Evolutionary conservation across 768 basidiomycete species (phyloP), one percentile per base, ranked within the genome.

Genomic region (Roridomyces roridus): DNA sequence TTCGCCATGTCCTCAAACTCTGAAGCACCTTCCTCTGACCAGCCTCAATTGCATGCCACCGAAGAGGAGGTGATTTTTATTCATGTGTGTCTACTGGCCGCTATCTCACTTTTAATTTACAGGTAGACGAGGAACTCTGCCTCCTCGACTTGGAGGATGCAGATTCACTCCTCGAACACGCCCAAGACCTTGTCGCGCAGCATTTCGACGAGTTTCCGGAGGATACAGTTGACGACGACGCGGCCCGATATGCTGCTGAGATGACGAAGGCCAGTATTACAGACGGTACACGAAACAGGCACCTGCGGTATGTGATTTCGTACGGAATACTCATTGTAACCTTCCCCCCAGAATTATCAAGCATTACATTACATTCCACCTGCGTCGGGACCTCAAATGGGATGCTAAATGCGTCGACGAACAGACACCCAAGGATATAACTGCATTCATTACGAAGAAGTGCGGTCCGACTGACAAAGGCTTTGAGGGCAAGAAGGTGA

Each of bases 61-160:
- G n/a, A n/a, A n/a, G n/a, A n/a, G n/a, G n/a, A n/a, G n/a, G n/a
- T n/a, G n/a, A n/a, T n/a, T n/a, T n/a, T n/a, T n/a, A n/a, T n/a
- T n/a, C n/a, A n/a, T n/a, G n/a, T n/a, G n/a, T n/a, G n/a, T n/a
- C n/a, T n/a, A n/a, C n/a, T n/a, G n/a, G n/a, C n/a, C n/a, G n/a
- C n/a, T n/a, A n/a, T n/a, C n/a, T n/a, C n/a, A n/a, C n/a, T n/a
- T n/a, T 20, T n/a, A n/a, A n/a, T 21, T 45, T 7, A 21, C 6
- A 48, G 46, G 37, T 48, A 17, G 46, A 48, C 5, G 35, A 48
- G 5, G 46, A 48, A 25, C 20, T 48, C 14, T 48, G 46, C 11
- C 21, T 48, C 25, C 21, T 48, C 7, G 46, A 48, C 23, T 24
- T 48, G 2, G 46, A 48, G 29, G 34, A 48, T 37, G 46, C 46